A percentile compares a stretch with the other conserved stretches of the same genome.
Conservation (phyloP, 345 rosid genomes). For the Camelina laxa region DNA sequence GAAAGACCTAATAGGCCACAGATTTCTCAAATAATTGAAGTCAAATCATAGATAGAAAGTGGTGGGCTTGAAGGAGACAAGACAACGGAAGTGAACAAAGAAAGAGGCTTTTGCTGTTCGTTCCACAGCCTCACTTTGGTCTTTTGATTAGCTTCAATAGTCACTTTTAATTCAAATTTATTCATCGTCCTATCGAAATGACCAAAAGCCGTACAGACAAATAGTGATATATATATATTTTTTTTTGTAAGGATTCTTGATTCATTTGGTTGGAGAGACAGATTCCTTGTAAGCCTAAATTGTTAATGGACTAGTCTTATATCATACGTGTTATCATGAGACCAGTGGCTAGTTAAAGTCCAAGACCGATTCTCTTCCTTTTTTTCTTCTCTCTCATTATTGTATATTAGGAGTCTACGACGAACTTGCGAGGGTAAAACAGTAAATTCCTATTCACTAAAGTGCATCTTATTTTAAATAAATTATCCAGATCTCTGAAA, state of each 20-base stretch:
- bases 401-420: too few relatives aligned
- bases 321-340: not conserved
- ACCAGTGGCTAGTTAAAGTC: conserved; percentile 20
- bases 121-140: conserved; percentile 26
- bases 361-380: too few relatives aligned
- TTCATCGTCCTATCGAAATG: conserved; percentile 12
- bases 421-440: too few relatives aligned
- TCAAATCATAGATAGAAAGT: conserved; percentile 25
- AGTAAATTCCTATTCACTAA: too few relatives aligned
- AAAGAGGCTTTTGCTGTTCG: conserved; percentile 23
- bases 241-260: conserved; percentile 19
- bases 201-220: conserved; percentile 30
- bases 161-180: conserved; percentile 5
- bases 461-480: too few relatives aligned
- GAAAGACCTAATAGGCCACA: not conserved
- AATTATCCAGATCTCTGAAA: too few relatives aligned
- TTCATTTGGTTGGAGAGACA: conserved; percentile 37
- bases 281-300: conserved; percentile 16
- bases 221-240: not conserved
- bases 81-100: conserved; percentile 17
- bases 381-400: too few relatives aligned
- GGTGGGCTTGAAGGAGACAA: conserved; percentile 42
- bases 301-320: conserved; percentile 15
- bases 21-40: conserved; percentile 31
- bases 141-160: conserved; percentile 34